Conservation (phyloP, 2,329 filamentous ascomycete genomes). For the Nothophoma quercina region DNA sequence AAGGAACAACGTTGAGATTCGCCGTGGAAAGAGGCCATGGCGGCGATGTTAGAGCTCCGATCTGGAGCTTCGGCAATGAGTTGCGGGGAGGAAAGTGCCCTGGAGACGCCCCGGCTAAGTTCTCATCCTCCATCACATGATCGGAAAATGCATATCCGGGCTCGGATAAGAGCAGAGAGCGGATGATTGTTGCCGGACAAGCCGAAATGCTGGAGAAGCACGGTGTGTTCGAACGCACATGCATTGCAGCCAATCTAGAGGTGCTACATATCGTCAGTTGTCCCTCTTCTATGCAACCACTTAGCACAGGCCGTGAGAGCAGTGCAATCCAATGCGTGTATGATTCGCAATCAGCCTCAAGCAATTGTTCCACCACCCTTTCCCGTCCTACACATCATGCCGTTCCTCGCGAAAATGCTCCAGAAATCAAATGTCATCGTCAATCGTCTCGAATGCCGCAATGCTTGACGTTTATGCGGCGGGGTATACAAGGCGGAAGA, state of each 20-base stretch:
- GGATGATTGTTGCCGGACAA: conserved; percentile 10
- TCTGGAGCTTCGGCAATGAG: conserved; percentile 47
- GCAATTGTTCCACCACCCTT: conserved; percentile 14
- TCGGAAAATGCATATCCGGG: conserved; percentile 28
- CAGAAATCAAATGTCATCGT: conserved; percentile 18
- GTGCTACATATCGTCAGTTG: conserved; percentile 9
- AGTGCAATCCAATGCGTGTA: conserved; percentile 6
- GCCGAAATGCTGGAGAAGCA: conserved; percentile 8
- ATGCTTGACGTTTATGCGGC: conserved; percentile 40
- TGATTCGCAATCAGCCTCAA: conserved; percentile 6
- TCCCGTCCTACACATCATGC: conserved; percentile 8
- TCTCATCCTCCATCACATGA: conserved; percentile 31
- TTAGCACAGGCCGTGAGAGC: conserved; percentile 1
- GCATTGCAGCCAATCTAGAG: conserved; percentile 18
- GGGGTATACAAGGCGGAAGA: conserved; percentile 87
- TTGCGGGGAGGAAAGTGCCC: conserved; percentile 34
- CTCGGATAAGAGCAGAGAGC: conserved; percentile 11
- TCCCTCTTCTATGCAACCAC: background rate
- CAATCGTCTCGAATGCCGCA: conserved; percentile 11
- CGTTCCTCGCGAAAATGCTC: conserved; percentile 25
- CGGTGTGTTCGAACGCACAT: conserved; percentile 14
- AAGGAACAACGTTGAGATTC: conserved; percentile 12
- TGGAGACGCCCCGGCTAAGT: conserved; percentile 35
- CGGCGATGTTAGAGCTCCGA: conserved; percentile 31
- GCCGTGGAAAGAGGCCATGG: conserved; percentile 31